Percentiles rank a stretch among this genome's conserved stretches.
Evolutionary conservation across 2,329 filamentous ascomycete species (phyloP).

Genomic region (Madurella mycetomatis): DNA sequence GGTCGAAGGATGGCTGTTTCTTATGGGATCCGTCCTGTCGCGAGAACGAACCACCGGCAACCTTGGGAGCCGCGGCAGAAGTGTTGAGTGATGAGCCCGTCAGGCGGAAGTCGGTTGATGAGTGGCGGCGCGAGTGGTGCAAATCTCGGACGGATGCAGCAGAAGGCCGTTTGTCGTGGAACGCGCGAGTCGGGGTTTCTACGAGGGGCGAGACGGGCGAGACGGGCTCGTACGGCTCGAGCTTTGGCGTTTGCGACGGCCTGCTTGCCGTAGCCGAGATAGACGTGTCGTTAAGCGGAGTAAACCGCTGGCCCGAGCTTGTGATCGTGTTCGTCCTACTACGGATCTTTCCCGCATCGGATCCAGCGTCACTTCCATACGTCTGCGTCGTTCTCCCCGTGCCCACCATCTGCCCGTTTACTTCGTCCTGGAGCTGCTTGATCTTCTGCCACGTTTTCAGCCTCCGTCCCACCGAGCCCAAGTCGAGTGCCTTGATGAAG

Average conservation of each 20-base stretch:
- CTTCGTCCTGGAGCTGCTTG: slow-evolving; percentile 83
- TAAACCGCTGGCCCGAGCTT: slow-evolving; percentile 39
- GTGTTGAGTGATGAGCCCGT: slow-evolving; percentile 32
- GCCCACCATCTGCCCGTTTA: slow-evolving; percentile 48
- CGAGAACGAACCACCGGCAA: slow-evolving; percentile 42
- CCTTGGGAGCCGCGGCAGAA: slow-evolving; percentile 37
- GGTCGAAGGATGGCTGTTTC: slow-evolving; percentile 66
- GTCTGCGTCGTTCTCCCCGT: slow-evolving; percentile 51
- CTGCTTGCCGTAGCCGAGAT: slow-evolving; percentile 45
- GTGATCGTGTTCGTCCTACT: slow-evolving; percentile 58
- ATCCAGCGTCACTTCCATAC: slow-evolving; percentile 56
- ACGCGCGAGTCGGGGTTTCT: slow-evolving; percentile 45
- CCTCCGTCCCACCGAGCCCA: slow-evolving; percentile 83
- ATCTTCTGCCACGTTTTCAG: slow-evolving; percentile 97
- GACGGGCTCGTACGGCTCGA: slow-evolving; percentile 40
- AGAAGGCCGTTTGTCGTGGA: slow-evolving; percentile 61
- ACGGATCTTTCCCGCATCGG: slow-evolving; percentile 49
- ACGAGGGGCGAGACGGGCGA: slow-evolving; percentile 39
- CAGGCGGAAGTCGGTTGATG: slow-evolving; percentile 70
- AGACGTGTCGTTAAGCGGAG: slow-evolving; percentile 41
- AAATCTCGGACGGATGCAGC: slow-evolving; percentile 78
- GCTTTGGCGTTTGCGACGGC: slow-evolving; percentile 49
- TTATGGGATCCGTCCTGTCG: slow-evolving; percentile 45
- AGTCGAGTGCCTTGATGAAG: slow-evolving; percentile 91
- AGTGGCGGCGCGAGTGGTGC: slow-evolving; percentile 81